phyloP scores from a whole-genome alignment of 148 eudicot genomes.

The Silene uniflora region DNA sequence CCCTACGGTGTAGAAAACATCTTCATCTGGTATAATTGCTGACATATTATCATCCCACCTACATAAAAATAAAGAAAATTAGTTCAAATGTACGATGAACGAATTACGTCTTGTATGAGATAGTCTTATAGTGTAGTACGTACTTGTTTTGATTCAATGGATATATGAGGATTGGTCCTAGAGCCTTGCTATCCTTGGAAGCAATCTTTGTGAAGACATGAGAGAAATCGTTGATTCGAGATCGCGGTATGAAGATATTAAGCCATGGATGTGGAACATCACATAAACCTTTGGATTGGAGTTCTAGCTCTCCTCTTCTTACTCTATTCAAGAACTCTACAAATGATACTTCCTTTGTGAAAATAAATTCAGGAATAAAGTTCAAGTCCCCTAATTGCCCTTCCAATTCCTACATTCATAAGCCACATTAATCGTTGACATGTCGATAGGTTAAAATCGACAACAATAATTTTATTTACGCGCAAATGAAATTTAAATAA shows the following conservation, averaged over 20 bases:
- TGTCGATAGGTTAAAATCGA: no score
- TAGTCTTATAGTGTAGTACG: neutral
- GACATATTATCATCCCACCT: slow-evolving; percentile 95
- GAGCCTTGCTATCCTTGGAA: slow-evolving; percentile 31
- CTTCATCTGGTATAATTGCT: slow-evolving; percentile 69
- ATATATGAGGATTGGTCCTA: slow-evolving; percentile 70
- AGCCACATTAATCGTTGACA: neutral
- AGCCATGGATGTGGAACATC: slow-evolving; percentile 96
- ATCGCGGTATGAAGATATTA: slow-evolving; percentile 70
- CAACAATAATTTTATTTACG: no score
- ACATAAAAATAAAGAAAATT: neutral
- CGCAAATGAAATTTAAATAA: no score
- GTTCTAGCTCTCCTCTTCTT: slow-evolving; percentile 50
- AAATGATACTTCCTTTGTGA: slow-evolving; percentile 41
- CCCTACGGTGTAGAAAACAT: slow-evolving; percentile 65
- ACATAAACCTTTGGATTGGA: slow-evolving; percentile 51
- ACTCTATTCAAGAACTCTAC: slow-evolving; percentile 67
- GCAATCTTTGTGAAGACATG: slow-evolving; percentile 52
- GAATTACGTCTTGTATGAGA: no score
- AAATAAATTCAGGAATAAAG: slow-evolving; percentile 37
- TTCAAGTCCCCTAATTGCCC: slow-evolving; percentile 32
- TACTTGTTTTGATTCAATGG: slow-evolving; percentile 75
- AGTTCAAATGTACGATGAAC: no score
- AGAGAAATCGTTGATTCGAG: slow-evolving; percentile 49
- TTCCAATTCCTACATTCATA: slow-evolving; percentile 41